Conservation (phyloP, 208 protist genomes). For the Trypanosoma lewisi region DNA sequence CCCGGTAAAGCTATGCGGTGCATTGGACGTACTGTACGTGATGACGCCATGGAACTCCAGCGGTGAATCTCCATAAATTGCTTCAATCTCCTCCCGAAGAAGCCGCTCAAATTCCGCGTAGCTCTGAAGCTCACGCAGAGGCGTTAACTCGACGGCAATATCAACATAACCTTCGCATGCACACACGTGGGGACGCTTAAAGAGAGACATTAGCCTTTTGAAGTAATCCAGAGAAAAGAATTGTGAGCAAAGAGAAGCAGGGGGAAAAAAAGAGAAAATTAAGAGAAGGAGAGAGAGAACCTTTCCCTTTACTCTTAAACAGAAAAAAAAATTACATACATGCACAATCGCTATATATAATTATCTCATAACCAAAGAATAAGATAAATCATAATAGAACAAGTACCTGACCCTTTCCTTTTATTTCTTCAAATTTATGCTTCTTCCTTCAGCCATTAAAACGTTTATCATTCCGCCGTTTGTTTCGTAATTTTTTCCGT, state of each 20-base stretch:
- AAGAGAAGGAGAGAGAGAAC: neutral
- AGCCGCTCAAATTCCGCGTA: slow-evolving; percentile 42
- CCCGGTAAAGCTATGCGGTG: slow-evolving; percentile 30
- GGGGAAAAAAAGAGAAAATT: neutral
- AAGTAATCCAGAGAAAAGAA: neutral
- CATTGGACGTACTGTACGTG: slow-evolving; percentile 47
- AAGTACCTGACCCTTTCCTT: neutral
- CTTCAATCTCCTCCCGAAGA: slow-evolving; percentile 41
- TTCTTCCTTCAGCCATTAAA: neutral
- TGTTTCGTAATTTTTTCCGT: neutral
- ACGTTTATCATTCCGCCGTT: neutral
- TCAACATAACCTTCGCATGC: slow-evolving; percentile 42
- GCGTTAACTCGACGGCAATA: slow-evolving; percentile 42
- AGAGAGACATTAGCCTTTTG: slow-evolving; percentile 36
- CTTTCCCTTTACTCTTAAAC: neutral
- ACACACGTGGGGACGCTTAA: slow-evolving; percentile 56
- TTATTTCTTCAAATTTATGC: neutral
- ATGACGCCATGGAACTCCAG: slow-evolving; percentile 17
- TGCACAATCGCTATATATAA: no score
- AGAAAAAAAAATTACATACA: neutral
- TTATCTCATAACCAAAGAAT: slow-evolving; percentile 15
- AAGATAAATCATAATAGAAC: neutral
- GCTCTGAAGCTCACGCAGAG: slow-evolving; percentile 33
- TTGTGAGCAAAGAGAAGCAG: slow-evolving; percentile 1
- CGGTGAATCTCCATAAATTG: slow-evolving; percentile 37